phyloP scores from a whole-genome alignment of 352 stramenopile species.

The Elongisporangium anandrum region DNA sequence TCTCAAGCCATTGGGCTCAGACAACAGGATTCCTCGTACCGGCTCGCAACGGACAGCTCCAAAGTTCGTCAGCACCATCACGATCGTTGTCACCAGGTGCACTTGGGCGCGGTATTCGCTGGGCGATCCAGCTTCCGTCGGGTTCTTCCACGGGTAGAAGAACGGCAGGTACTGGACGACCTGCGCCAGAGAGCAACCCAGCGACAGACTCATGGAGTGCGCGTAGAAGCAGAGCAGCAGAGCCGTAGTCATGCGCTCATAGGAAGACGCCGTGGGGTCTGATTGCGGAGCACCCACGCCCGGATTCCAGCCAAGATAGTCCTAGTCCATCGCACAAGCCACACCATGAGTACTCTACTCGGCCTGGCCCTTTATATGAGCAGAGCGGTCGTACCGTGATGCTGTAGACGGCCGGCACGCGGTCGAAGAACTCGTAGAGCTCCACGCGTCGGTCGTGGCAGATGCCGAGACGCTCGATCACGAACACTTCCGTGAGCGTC shows the following conservation, averaged over 20 bases:
- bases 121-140: constrained; percentile 42
- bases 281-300: constrained; percentile 24
- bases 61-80: constrained; percentile 86
- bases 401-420: constrained; percentile 39
- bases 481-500: constrained; percentile 56
- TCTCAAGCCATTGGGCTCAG: not conserved
- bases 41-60: constrained; percentile 65
- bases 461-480: constrained; percentile 71
- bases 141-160: constrained; percentile 84
- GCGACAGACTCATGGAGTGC: constrained; percentile 42
- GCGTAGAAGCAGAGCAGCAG: constrained; percentile 70
- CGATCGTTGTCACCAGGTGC: constrained; percentile 77
- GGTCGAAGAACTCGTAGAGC: constrained; percentile 63
- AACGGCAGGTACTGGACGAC: constrained; percentile 66
- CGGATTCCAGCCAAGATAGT: constrained; percentile 86
- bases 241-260: constrained; percentile 55
- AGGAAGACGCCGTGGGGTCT: constrained; percentile 37
- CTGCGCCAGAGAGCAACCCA: constrained; percentile 66
- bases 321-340: constrained; percentile 15
- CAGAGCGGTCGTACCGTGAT: constrained; percentile 21
- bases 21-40: constrained; percentile 13
- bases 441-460: constrained; percentile 55
- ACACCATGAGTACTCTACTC: not conserved
- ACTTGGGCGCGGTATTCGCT: constrained; percentile 78
- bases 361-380: not conserved